Evolutionary conservation across 106 monocot genomes (phyloP).

Genomic region (Phalaenopsis equestris): DNA sequence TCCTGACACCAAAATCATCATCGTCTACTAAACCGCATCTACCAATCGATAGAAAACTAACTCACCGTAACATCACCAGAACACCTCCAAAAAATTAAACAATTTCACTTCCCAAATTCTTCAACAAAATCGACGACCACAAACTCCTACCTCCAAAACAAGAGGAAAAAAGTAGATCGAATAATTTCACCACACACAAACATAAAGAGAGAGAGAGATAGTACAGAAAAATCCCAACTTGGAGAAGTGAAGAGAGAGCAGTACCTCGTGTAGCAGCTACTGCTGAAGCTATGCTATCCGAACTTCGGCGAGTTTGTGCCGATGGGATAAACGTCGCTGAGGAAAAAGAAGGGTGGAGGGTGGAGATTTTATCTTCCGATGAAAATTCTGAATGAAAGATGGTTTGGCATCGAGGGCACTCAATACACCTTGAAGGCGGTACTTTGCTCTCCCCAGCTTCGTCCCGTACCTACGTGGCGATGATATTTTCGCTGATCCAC

Average conservation of each 20-base stretch:
- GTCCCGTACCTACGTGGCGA: conserved; percentile 9
- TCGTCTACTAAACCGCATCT: not conserved
- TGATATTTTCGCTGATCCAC: conserved; percentile 4
- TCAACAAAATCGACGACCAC: not conserved
- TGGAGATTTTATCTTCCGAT: not conserved
- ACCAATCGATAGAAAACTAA: not conserved
- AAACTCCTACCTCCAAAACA: not conserved
- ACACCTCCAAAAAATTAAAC: not conserved
- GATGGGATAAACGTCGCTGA: not conserved
- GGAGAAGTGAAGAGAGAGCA: not conserved
- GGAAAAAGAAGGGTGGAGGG: too few relatives aligned
- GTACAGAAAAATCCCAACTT: not conserved
- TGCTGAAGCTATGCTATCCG: not conserved
- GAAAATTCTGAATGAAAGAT: not conserved
- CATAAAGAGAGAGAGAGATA: not conserved
- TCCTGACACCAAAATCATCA: too few relatives aligned
- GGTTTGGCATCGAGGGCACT: not conserved
- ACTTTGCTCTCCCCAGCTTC: not conserved
- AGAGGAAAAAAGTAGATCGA: too few relatives aligned
- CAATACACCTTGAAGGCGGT: too few relatives aligned
- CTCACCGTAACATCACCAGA: not conserved
- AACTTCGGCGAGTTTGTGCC: not conserved
- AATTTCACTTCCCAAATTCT: not conserved
- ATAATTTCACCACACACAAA: not conserved
- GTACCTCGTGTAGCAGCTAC: not conserved